Evolutionary conservation across 257 asterid genomes (phyloP), one percentile per base, ranked within the genome.

Genomic region (Striga asiatica): DNA sequence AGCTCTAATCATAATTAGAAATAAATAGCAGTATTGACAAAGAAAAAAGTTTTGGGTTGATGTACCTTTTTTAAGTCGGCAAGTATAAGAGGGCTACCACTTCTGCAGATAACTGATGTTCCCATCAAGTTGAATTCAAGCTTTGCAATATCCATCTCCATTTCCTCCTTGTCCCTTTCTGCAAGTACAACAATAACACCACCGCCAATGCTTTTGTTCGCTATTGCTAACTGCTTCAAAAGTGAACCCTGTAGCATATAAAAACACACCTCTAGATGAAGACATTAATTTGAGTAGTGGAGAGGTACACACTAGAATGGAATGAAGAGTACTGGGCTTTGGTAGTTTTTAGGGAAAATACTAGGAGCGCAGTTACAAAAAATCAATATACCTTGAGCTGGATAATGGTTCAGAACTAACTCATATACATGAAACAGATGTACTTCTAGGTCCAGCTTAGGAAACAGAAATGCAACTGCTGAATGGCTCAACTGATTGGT

Each of bases 141-240:
- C 74, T 86, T 89, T 66, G 85, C 81, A 25, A 89, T 89, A 66
- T 89, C 96, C 78, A 83, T 74, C 75, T 89, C 96, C 98, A 89
- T 89, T 73, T 89, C 94, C 79, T 89, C 95, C 77, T 89, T 89
- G 80, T 89, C 98, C 72, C 98, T 81, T 78, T 89, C 98, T 45
- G 96, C 98, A 56, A 89, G 98, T 37, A 89, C 98, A 62, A 86
- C 98, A 49, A 89, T 80, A 46, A 86, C 88, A 32, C 93, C 96
- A 8, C 98, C 98, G 47, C 98, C 98, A 41, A 83, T 74, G 81
- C 98, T 89, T 82, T 77, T 89, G 80, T 89, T 89, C 47, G 98
- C 95, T 59, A 89, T 86, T 58, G 98, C 96, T 50, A 89, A 76
- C 75, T 89, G 98, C 84, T 86, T 89, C 72, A 89, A 52, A 56